These are phyloP conservation scores for Pseudonectria foliicola DNA, from an alignment of 2,329 filamentous ascomycete genomes.

Conservation along the genomic window DNA sequence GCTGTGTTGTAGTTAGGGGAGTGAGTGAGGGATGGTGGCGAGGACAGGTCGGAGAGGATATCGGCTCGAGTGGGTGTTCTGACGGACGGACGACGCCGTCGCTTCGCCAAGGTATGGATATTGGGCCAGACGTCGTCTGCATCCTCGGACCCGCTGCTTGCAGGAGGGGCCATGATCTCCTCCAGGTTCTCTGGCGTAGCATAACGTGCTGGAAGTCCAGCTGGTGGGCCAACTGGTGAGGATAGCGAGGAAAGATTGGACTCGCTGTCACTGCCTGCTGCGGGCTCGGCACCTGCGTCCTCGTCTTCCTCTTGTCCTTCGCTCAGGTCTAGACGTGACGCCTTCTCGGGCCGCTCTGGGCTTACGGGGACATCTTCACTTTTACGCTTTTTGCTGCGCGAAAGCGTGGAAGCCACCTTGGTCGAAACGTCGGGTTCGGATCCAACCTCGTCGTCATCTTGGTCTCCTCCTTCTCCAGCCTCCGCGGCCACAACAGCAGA, in stretches of 20 bases:
- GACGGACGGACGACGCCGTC: conserved; percentile 32
- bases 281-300: conserved; percentile 4
- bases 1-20: conserved; percentile 48
- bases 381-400: conserved; percentile 49
- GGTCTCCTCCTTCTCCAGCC: conserved; percentile 18
- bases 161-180: conserved; percentile 47
- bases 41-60: conserved; percentile 50
- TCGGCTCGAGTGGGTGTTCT: conserved; percentile 32
- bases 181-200: conserved; percentile 40
- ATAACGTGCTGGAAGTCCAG: conserved; percentile 21
- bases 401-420: conserved; percentile 15
- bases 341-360: conserved; percentile 31
- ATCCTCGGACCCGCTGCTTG: conserved; percentile 44
- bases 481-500: too few species aligned
- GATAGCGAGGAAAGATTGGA: conserved; percentile 31
- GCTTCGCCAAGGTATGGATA: conserved; percentile 42
- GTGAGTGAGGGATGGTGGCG: conserved; percentile 59
- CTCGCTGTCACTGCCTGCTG: conserved; percentile 26
- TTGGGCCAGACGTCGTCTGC: conserved; percentile 44
- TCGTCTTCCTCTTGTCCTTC: conserved; percentile 10
- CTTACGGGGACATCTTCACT: conserved; percentile 38
- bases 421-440: conserved; percentile 16
- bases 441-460: conserved; percentile 10
- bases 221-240: conserved; percentile 28
- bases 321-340: conserved; percentile 21